Evolutionary conservation across 768 basidiomycete species (phyloP).

Genomic region (Pleurotus djamor): DNA sequence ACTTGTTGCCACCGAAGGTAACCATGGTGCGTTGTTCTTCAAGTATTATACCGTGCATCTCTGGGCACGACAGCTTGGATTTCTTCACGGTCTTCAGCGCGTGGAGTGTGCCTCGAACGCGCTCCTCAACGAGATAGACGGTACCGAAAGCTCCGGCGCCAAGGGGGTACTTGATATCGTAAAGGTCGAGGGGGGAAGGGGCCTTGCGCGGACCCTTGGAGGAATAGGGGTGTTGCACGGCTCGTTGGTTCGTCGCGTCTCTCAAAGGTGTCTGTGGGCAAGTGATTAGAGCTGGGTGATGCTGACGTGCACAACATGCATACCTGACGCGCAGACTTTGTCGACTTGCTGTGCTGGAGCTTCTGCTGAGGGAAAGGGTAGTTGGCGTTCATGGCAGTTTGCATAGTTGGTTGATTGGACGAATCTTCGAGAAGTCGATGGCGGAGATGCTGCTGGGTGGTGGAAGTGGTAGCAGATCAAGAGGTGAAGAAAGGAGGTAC

Average conservation of each 20-base stretch:
- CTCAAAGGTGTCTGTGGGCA: not conserved
- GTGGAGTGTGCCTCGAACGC: not conserved
- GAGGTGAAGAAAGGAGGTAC: not conserved
- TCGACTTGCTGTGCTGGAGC: not conserved
- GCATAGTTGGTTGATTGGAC: not conserved
- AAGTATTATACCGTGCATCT: not conserved
- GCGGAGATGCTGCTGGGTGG: not conserved
- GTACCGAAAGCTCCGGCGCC: not conserved
- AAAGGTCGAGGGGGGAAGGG: not conserved
- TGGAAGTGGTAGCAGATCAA: not conserved
- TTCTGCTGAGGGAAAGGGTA: not conserved
- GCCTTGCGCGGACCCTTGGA: not conserved
- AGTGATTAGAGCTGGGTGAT: not conserved
- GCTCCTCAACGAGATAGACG: conserved; percentile 8
- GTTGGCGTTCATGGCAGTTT: not conserved
- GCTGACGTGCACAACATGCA: not conserved
- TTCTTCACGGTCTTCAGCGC: conserved; percentile 9
- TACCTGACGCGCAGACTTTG: not conserved
- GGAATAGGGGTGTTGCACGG: not conserved
- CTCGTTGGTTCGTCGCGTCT: not conserved
- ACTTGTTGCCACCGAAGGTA: not conserved
- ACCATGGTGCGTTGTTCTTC: conserved; percentile 3
- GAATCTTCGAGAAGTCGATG: not conserved
- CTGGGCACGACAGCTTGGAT: not conserved
- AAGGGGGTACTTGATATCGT: conserved; percentile 12